phyloP scores from a whole-genome alignment of 2,329 filamentous ascomycete species.

The Neofusicoccum laricinum region DNA sequence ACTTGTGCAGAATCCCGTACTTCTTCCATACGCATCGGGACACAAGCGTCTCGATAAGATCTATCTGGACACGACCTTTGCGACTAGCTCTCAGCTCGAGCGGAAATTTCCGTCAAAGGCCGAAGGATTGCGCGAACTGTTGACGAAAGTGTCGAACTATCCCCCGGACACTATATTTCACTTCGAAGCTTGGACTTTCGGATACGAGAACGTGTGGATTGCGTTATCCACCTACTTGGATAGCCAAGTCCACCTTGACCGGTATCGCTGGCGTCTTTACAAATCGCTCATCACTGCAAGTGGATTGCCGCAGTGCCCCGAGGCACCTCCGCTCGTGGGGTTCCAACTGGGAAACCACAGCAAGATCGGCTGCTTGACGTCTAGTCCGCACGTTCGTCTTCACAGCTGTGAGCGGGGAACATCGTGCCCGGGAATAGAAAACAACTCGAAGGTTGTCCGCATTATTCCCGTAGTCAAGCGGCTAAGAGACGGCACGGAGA shows the following conservation, averaged over 20 bases:
- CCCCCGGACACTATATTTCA: constrained; percentile 76
- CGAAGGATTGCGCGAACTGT: constrained; percentile 70
- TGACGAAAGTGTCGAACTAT: constrained; percentile 66
- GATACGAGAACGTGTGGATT: constrained; percentile 90
- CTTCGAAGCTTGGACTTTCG: constrained; percentile 86
- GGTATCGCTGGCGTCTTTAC: constrained; percentile 76
- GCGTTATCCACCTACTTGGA: constrained; percentile 69
- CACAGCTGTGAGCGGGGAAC: constrained; percentile 83
- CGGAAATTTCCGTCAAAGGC: constrained; percentile 62
- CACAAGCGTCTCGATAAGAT: constrained; percentile 65
- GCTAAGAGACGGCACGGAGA: constrained; percentile 56
- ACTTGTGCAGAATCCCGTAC: constrained; percentile 65
- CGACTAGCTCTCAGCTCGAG: constrained; percentile 49
- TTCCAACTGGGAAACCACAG: constrained; percentile 71
- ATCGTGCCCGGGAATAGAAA: constrained; percentile 53
- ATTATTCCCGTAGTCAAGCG: constrained; percentile 77
- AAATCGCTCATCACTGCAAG: constrained; percentile 48
- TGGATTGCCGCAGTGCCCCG: constrained; percentile 48
- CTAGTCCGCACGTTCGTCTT: constrained; percentile 60
- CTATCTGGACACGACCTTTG: constrained; percentile 87
- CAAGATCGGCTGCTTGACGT: constrained; percentile 70
- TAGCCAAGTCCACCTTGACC: constrained; percentile 75
- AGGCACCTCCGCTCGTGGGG: constrained; percentile 68
- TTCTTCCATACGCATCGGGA: constrained; percentile 67
- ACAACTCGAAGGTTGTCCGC: constrained; percentile 57